These are phyloP conservation scores for Chlorella vulgaris DNA, from an alignment of 139 green algal genomes.

Conservation along the genomic window DNA sequence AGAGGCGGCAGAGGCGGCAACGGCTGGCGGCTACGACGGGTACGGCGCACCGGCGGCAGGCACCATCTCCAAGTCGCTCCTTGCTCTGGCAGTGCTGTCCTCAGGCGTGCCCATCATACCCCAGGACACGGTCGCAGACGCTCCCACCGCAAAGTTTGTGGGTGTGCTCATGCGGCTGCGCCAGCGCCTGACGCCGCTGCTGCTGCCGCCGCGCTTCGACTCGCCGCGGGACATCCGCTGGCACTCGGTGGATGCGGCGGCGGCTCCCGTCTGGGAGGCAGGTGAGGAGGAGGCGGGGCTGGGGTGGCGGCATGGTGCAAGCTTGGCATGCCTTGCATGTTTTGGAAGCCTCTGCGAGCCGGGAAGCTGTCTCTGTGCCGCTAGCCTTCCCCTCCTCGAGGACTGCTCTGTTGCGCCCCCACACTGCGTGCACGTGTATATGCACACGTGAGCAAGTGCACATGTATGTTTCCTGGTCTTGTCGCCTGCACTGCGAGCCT, in stretches of 20 bases:
- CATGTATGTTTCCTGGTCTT: no score
- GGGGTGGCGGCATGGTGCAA: not conserved
- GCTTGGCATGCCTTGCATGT: no score
- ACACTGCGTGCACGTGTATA: no score
- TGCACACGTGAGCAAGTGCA: no score
- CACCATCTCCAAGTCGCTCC: slow-evolving; percentile 46
- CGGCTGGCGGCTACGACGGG: not conserved
- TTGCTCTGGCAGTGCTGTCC: slow-evolving; percentile 49
- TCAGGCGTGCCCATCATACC: slow-evolving; percentile 48
- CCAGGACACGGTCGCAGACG: slow-evolving; percentile 44
- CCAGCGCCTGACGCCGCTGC: slow-evolving; percentile 41
- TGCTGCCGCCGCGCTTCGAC: slow-evolving; percentile 57
- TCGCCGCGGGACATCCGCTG: slow-evolving; percentile 47
- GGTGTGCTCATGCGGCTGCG: slow-evolving; percentile 37
- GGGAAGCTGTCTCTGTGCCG: no score
- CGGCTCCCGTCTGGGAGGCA: slow-evolving; percentile 47
- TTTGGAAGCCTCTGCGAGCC: no score
- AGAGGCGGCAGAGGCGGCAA: slow-evolving; percentile 21
- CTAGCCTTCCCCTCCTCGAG: no score
- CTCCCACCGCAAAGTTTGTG: slow-evolving; percentile 48
- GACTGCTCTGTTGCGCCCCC: no score
- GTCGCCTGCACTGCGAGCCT: no score
- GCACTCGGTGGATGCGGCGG: slow-evolving; percentile 32
- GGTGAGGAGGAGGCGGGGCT: not conserved
- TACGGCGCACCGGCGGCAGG: not conserved